phyloP scores from a whole-genome alignment of 176 grass and related monocot genomes.

The Cenchrus purpureus region DNA sequence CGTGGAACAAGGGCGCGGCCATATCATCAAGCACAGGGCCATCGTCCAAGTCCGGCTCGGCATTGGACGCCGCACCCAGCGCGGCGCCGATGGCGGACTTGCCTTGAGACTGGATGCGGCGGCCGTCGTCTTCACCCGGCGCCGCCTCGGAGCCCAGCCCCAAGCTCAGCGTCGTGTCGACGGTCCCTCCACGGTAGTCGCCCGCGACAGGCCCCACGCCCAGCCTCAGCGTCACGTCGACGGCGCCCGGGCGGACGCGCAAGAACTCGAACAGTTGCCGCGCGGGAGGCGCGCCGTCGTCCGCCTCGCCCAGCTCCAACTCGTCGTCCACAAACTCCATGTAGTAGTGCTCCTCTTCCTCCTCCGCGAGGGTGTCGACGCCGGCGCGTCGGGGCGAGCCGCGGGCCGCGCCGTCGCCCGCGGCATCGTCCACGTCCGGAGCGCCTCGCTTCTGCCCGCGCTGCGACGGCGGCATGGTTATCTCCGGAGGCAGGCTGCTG shows the following conservation, averaged over 20 bases:
- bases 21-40: no score
- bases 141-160: neutral
- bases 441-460: neutral
- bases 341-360: neutral
- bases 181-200: no score
- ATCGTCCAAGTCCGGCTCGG: neutral
- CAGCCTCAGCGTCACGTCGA: neutral
- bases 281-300: neutral
- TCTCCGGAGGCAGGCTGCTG: neutral
- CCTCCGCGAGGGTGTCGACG: neutral
- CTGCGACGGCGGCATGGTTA: neutral
- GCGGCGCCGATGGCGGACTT: no score
- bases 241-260: neutral
- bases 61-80: neutral
- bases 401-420: neutral
- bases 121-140: neutral
- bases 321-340: neutral
- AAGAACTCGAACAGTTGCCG: neutral
- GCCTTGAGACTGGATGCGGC: neutral
- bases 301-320: neutral
- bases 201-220: neutral
- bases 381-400: neutral
- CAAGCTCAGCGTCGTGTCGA: neutral
- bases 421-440: neutral
- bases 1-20: no score